phyloP scores from a whole-genome alignment of 129 eudicot genomes.

The Flaveria bidentis region DNA sequence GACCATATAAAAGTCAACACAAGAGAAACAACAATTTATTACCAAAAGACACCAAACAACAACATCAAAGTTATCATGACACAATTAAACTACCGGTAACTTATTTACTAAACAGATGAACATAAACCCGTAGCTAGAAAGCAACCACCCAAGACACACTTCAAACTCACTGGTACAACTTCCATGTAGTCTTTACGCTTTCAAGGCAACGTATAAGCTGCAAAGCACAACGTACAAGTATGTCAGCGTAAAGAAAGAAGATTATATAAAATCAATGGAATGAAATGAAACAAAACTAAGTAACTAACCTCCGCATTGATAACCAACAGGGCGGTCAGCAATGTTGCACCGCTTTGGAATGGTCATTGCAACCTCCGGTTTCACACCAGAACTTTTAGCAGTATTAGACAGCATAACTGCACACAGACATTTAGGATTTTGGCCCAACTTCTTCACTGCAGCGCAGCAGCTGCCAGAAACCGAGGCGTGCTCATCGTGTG shows the following conservation, averaged over 20 bases:
- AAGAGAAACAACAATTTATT: conserved; percentile 13
- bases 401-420: conserved; percentile 89
- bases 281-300: no score
- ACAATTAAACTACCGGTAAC: conserved; percentile 26
- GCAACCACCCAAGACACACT: conserved; percentile 27
- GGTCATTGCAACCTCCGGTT: conserved; percentile 62
- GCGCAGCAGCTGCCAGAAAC: conserved; percentile 63
- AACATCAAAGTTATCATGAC: conserved; percentile 32
- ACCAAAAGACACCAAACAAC: conserved; percentile 25
- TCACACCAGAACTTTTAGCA: conserved; percentile 67
- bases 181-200: conserved; percentile 30
- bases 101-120: conserved; percentile 43
- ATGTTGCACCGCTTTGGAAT: conserved; percentile 94
- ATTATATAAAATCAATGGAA: background rate
- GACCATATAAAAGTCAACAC: conserved; percentile 33
- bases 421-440: conserved; percentile 79
- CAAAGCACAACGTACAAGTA: conserved; percentile 29
- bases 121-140: conserved; percentile 24
- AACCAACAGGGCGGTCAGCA: conserved; percentile 82
- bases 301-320: conserved; percentile 74
- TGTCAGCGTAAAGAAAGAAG: background rate
- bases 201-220: conserved; percentile 93
- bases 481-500: conserved; percentile 51
- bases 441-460: conserved; percentile 64
- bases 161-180: conserved; percentile 37